phyloP scores from a whole-genome alignment of 176 grass and related monocot genomes.

The Zizania latifolia region DNA sequence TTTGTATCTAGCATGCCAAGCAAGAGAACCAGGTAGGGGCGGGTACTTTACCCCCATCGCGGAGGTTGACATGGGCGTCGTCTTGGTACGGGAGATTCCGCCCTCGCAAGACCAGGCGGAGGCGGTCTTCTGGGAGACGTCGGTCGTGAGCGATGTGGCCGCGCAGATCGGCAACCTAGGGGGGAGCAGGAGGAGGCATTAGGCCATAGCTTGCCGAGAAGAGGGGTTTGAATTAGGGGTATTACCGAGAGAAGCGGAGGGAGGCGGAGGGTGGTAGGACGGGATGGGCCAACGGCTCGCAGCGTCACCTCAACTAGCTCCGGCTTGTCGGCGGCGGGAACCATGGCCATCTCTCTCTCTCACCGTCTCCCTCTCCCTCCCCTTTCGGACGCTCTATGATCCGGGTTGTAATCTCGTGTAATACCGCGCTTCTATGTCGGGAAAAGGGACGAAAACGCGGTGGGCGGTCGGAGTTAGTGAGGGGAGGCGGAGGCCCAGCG shows the following conservation, averaged over 20 bases:
- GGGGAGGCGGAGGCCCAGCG: too few relatives aligned
- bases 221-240: not conserved
- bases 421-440: too few relatives aligned
- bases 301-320: constrained; percentile 53
- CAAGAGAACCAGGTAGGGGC: not conserved
- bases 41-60: constrained; percentile 33
- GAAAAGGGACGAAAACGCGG: too few relatives aligned
- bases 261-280: constrained; percentile 48
- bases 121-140: constrained; percentile 46
- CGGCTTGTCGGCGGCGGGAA: constrained; percentile 18
- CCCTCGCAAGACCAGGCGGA: constrained; percentile 67
- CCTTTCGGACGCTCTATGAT: too few relatives aligned
- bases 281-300: constrained; percentile 50
- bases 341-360: constrained; percentile 5
- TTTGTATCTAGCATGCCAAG: not conserved
- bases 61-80: constrained; percentile 32
- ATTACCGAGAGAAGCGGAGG: constrained; percentile 46
- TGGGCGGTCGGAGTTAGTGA: too few relatives aligned
- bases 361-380: too few relatives aligned
- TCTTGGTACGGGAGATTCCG: constrained; percentile 48
- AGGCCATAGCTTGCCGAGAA: not conserved
- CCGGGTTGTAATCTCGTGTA: too few relatives aligned
- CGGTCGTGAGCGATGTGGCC: constrained; percentile 41
- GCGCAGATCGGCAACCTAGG: constrained; percentile 58
- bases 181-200: not conserved